Evolutionary conservation across 306 rosid genomes (phyloP), one percentile per base, ranked within the genome.

Genomic region (Rosa persica): DNA sequence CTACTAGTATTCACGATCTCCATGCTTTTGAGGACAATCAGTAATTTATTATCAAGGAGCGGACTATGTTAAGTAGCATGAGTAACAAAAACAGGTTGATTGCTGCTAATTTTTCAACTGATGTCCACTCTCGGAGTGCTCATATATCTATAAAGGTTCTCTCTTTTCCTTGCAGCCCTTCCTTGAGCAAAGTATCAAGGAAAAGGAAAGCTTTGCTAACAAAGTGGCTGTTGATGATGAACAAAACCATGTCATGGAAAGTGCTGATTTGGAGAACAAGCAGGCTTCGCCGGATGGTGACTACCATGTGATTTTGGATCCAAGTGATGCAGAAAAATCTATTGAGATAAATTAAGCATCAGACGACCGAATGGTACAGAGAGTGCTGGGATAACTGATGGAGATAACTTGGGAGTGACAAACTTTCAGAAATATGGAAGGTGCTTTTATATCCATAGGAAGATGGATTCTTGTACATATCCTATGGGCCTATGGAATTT

Each of bases 111-210:
- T 23, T 60, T 73, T 22, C 66, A n/a, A 54, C 6, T 52, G 34
- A 36, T 7, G 16, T 73, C 27, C 51, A 54, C 38, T 10, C 22
- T 73, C 4, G 9, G 39, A 52, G 10, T n/a, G 47, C 61, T 15
- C 22, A 58, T 42, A 27, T 39, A 9, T 30, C 36, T 44, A 15
- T 48, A 6, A 52, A 25, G n/a, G 12, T 10, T 60, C 20, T 79
- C 23, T 23, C 30, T 13, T 51, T 70, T 23, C 46, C 73, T 42
- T 47, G 67, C 76, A 83, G 83, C 81, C 78, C 60, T 83, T 71
- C 54, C 44, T 79, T 16, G 81, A 83, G 55, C 83, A 80, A 76
- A 83, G 86, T 36, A 80, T 75, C 51, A 79, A 25, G 78, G 78
- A 52, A 47, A 83, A 48, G 60, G 81, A 75, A 62, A 66, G 54